Conservation (phyloP, 2,329 filamentous ascomycete species). For the Scleromitrula shiraiana region DNA sequence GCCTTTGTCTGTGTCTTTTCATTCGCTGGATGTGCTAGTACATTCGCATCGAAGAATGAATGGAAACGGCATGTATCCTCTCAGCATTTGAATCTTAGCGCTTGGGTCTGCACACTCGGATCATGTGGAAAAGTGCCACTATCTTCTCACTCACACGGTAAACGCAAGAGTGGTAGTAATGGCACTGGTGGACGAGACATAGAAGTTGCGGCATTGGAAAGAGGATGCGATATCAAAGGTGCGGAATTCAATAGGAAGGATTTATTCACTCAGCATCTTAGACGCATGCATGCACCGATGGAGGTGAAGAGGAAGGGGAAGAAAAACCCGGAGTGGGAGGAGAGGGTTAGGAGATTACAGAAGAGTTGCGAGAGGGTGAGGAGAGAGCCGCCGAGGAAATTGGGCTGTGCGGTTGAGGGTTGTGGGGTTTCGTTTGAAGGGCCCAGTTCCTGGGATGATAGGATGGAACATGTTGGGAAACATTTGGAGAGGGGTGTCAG, state of each 20-base stretch:
- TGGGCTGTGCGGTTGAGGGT: conserved; percentile 51
- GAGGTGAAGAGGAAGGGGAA: conserved; percentile 33
- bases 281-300: conserved; percentile 69
- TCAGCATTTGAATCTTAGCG: conserved; percentile 67
- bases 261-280: conserved; percentile 79
- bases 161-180: neutral
- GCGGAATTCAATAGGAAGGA: conserved; percentile 77
- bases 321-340: conserved; percentile 38
- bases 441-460: conserved; percentile 61
- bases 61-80: conserved; percentile 86
- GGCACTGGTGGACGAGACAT: neutral
- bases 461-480: conserved; percentile 80
- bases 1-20: conserved; percentile 72
- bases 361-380: conserved; percentile 50
- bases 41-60: conserved; percentile 80
- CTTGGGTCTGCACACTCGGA: conserved; percentile 58
- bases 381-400: conserved; percentile 51
- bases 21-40: conserved; percentile 64
- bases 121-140: conserved; percentile 23
- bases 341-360: conserved; percentile 48
- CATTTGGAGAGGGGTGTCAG: conserved; percentile 56
- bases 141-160: conserved; percentile 5
- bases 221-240: conserved; percentile 12
- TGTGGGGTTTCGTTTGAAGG: conserved; percentile 57
- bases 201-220: neutral